These are phyloP conservation scores for Cyberlindnera galapagoensis DNA, from an alignment of 805 yeast species.

Conservation along the genomic window DNA sequence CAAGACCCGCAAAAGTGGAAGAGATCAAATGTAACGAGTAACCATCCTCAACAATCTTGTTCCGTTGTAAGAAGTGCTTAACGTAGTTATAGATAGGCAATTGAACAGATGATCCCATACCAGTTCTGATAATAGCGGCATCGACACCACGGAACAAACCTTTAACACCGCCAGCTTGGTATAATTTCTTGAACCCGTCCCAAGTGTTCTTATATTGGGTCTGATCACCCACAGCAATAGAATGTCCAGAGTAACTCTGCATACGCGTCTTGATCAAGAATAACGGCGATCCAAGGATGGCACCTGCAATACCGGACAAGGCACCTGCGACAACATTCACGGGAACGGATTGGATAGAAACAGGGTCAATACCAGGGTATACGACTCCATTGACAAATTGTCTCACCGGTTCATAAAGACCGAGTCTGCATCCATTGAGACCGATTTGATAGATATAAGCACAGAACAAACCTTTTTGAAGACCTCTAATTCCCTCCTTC, in stretches of 20 bases:
- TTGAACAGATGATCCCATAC: conserved; percentile 94
- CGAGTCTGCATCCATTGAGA: conserved; percentile 89
- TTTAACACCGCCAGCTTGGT: conserved; percentile 57
- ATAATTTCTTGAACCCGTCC: conserved; percentile 63
- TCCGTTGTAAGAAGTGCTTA: conserved; percentile 52
- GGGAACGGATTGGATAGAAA: conserved; percentile 39
- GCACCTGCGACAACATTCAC: conserved; percentile 80
- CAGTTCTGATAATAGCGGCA: conserved; percentile 91
- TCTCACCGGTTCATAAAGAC: conserved; percentile 88
- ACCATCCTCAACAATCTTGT: conserved; percentile 53
- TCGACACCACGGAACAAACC: conserved; percentile 90
- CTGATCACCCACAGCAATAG: conserved; percentile 77
- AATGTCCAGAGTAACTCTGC: conserved; percentile 76
- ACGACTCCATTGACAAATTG: conserved; percentile 46
- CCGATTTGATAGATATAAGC: conserved; percentile 91
- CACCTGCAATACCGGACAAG: conserved; percentile 82
- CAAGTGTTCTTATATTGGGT: conserved; percentile 70
- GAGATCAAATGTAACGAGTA: conserved; percentile 66
- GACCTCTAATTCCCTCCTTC: conserved; percentile 81
- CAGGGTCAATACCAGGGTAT: conserved; percentile 45
- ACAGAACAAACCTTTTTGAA: conserved; percentile 83
- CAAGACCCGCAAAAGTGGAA: conserved; percentile 76
- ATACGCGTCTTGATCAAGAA: conserved; percentile 91
- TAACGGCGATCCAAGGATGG: conserved; percentile 83
- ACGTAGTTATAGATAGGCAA: conserved; percentile 82